Base-by-base conservation (phyloP, 495 filamentous ascomycete genomes). In the Penicillium cosmopolitanum region DNA sequence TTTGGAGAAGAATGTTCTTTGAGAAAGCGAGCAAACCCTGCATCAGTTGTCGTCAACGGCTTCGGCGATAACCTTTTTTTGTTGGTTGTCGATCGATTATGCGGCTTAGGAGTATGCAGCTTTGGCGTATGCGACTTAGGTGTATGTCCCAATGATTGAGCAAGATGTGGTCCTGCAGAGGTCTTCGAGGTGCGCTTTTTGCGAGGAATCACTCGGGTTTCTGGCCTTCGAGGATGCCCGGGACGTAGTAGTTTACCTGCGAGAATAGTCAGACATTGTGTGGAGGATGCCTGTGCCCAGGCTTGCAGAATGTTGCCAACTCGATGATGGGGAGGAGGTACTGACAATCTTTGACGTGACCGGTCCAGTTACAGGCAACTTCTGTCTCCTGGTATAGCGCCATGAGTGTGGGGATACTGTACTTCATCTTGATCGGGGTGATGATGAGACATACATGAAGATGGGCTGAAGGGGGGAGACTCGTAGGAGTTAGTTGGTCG, bases 1-100 rank as follows among this genome's bases (percentile, higher is more conserved):
- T 75, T 82, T 6, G 86, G 84, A 21, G 85, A 86, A 2, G 82
- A 77, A 64, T 88, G 84, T 55, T 83, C 75, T 67, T 82, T 83
- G 18, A 88, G 72, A 38, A 89, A 84, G 16, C 71, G 75, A 33
- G 68, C 73, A 61, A 84, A 83, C 0, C 80, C 80, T 13, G 67
- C 66, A 34, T 80, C 70, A 16, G 53, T 62, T 43, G 77, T 66
- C 5, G 64, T 55, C 5, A 63, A 58, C 16, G 58, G 46, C n/a
- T 58, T 16, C 7, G 54, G 12, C 65, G 70, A 13, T 69, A 69
- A 25, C 56, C 65, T n/a, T 62, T 55, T 53, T 67, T 52, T 31
- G 72, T 64, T 38, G 67, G 63, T 46, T 4, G 11, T 55, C n/a
- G 43, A 7, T 34, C 31, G 57, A 11, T 19, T 16, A 13, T 51